These are phyloP conservation scores for Durio zibethinus DNA, from an alignment of 345 rosid species.

Conservation along the genomic window DNA sequence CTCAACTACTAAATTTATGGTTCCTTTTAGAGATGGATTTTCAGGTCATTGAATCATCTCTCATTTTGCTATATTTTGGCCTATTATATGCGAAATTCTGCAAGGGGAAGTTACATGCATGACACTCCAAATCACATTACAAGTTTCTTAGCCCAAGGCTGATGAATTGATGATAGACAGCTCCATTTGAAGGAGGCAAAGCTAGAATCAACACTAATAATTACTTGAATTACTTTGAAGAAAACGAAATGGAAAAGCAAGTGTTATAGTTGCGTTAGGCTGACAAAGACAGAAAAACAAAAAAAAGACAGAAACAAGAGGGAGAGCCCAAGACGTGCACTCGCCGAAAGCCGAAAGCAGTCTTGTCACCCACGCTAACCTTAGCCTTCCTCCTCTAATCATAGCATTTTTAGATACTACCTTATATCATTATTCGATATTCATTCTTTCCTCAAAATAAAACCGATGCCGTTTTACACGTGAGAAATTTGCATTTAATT, in stretches of 20 bases:
- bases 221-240: background rate
- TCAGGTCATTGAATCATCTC: background rate
- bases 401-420: background rate
- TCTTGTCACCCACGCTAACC: constrained; percentile 17
- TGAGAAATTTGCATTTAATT: no score
- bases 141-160: background rate
- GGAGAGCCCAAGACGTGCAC: background rate
- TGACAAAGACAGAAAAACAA: background rate
- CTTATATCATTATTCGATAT: background rate
- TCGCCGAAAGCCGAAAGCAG: constrained; percentile 8
- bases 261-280: background rate
- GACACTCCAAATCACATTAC: background rate
- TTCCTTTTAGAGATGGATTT: background rate
- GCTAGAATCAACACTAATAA: background rate
- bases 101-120: background rate
- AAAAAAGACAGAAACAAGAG: background rate
- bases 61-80: background rate
- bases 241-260: background rate
- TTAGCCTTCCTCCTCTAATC: background rate
- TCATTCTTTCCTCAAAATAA: background rate
- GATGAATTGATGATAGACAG: no score
- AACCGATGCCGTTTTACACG: background rate
- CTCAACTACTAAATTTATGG: constrained; percentile 8
- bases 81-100: background rate
- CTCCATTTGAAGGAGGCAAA: background rate